These are phyloP conservation scores for Mercurialis annua DNA, from an alignment of 345 rosid genomes.

Conservation along the genomic window DNA sequence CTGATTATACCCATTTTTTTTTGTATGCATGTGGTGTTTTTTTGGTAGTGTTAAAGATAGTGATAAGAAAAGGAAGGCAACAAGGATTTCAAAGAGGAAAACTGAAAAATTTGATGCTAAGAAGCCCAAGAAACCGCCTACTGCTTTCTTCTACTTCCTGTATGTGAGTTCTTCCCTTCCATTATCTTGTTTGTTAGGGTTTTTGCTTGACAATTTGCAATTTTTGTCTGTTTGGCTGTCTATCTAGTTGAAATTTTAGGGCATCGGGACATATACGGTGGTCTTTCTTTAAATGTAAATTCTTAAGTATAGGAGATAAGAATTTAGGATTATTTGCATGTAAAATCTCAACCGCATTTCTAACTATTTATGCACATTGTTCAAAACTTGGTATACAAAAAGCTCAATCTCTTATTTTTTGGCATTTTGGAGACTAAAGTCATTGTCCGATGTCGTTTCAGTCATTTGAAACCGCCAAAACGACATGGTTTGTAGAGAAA, in stretches of 20 bases:
- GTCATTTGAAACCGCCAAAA: no score
- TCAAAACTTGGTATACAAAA: no score
- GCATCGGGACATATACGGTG: no score
- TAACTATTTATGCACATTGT: no score
- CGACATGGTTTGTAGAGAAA: no score
- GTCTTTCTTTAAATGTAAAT: no score
- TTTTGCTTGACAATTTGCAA: not conserved
- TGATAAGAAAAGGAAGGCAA: slow-evolving; percentile 28
- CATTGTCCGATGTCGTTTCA: no score
- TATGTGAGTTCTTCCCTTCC: slow-evolving; percentile 32
- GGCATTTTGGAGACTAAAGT: no score
- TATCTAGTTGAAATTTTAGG: not conserved
- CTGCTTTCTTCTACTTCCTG: slow-evolving; percentile 90
- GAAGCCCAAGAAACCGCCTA: slow-evolving; percentile 90
- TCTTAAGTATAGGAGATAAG: no score
- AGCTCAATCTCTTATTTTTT: no score
- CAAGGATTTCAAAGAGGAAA: slow-evolving; percentile 40
- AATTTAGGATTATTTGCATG: no score
- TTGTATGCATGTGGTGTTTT: not conserved
- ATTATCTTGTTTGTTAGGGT: not conserved
- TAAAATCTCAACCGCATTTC: no score
- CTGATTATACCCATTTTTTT: not conserved
- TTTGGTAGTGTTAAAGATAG: slow-evolving; percentile 18
- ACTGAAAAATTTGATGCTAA: slow-evolving; percentile 40
- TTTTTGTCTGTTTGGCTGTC: not conserved